Conservation (phyloP, 2,329 filamentous ascomycete species). For the Penicillium sp. region DNA sequence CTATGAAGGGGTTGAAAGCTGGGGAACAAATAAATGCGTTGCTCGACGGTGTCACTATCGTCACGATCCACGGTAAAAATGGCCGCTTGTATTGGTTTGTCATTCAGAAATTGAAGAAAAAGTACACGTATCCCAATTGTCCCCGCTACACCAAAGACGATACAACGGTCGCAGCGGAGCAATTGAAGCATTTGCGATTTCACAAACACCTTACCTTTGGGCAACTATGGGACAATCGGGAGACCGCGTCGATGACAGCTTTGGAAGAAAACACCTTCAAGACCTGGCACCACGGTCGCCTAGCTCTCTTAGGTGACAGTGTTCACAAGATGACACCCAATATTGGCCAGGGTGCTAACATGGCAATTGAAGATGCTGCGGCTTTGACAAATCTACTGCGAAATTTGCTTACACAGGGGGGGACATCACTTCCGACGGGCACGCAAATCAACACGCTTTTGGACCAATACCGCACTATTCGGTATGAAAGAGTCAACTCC, state of each 20-base stretch:
- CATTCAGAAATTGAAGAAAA: conserved; percentile 25
- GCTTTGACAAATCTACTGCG: background rate
- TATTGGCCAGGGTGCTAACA: conserved; percentile 3
- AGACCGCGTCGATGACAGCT: conserved; percentile 20
- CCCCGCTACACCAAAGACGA: conserved; percentile 27
- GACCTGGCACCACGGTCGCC: conserved; percentile 26
- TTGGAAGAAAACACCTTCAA: conserved; percentile 28
- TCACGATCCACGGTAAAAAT: conserved; percentile 23
- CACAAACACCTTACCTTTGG: conserved; percentile 18
- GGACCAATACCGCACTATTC: conserved; percentile 1
- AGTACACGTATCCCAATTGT: conserved; percentile 21
- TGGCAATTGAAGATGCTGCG: conserved; percentile 3
- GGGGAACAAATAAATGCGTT: conserved; percentile 22
- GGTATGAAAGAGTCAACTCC: conserved; percentile 14
- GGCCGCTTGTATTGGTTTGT: conserved; percentile 31
- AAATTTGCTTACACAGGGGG: background rate
- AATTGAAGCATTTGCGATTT: conserved; percentile 12
- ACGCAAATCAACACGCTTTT: background rate
- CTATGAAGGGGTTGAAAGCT: conserved; percentile 9
- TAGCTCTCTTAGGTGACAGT: conserved; percentile 29
- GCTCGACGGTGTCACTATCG: conserved; percentile 15
- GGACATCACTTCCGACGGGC: background rate
- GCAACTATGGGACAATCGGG: conserved; percentile 24
- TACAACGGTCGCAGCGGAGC: background rate
- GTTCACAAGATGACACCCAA: conserved; percentile 16